Base-by-base conservation (phyloP, 805 yeast species). In the Candida michaelii region DNA sequence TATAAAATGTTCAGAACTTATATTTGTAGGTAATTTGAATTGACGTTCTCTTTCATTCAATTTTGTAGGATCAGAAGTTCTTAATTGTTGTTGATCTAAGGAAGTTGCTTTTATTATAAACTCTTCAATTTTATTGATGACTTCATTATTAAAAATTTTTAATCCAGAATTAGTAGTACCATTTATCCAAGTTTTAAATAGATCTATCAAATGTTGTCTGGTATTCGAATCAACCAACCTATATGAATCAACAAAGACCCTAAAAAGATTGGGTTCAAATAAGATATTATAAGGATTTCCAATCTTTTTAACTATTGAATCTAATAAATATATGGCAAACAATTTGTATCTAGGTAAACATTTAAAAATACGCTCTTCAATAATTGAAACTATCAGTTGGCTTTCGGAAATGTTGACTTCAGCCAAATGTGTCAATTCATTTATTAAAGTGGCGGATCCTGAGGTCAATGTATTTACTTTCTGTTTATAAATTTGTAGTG, bases 261-360 rank as follows among this genome's bases (percentile, higher is more conserved):
- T 55, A 52, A 59, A 67, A 30, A 70, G 49, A 39, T 61, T 60
- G 16, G 53, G 46, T 30, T 66, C 65, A 49, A 69, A 69, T 38
- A 69, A 50, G 35, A 66, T 44, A 46, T 67, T 67, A 54, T 67
- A 70, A 6, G 76, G 76, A 43, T 63, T 69, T 12, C 76, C 74
- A 23, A 69, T 58, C 51, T 63, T 68, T 45, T 70, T 70, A 51
- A 68, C 59, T 19, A 70, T 66, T 27, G 71, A 66, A 51, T 70
- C 76, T 55, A 70, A 47, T 36, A 70, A 51, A 48, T 70, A 70
- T 38, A 71, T 58, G 15, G 64, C 47, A 47, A 47, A 62, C 15
- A 66, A 55, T 45, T 65, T 65, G 51, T 68, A 62, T 44, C 64
- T 65, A 12, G 74, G 75, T 23, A 67, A 50, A 40, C 68, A 62